Conservation (phyloP, 768 basidiomycete genomes). For the Dioszegia hungarica region DNA sequence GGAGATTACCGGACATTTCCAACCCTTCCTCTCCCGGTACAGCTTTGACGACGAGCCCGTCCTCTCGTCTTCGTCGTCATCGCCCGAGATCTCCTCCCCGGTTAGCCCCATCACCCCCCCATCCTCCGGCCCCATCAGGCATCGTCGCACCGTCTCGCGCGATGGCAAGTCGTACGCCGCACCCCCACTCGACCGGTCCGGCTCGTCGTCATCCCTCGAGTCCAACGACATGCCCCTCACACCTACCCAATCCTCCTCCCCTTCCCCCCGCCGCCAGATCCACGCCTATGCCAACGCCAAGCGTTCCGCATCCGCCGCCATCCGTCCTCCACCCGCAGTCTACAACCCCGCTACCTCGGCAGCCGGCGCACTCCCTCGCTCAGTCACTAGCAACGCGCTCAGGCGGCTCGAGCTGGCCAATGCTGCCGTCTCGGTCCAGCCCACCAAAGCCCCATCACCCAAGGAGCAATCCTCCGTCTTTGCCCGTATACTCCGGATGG, state of each 20-base stretch:
- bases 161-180: slow-evolving; percentile 32
- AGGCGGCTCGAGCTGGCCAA: not conserved
- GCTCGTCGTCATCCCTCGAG: slow-evolving; percentile 46
- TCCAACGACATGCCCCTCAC: slow-evolving; percentile 40
- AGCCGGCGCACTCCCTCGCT: slow-evolving; percentile 25
- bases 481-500: slow-evolving; percentile 7
- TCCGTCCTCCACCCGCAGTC: slow-evolving; percentile 28
- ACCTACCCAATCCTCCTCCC: slow-evolving; percentile 10
- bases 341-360: slow-evolving; percentile 29
- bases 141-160: slow-evolving; percentile 26
- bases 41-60: slow-evolving; percentile 14
- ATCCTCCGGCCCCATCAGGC: slow-evolving; percentile 20
- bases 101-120: slow-evolving; percentile 32
- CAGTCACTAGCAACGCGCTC: slow-evolving; percentile 13
- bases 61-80: slow-evolving; percentile 4
- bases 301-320: slow-evolving; percentile 24
- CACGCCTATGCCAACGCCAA: slow-evolving; percentile 6
- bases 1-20: slow-evolving; percentile 46
- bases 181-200: slow-evolving; percentile 47
- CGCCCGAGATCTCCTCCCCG: slow-evolving; percentile 32
- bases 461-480: slow-evolving; percentile 4
- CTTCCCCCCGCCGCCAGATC: slow-evolving; percentile 2
- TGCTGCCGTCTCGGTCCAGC: not conserved
- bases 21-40: slow-evolving; percentile 44
- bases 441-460: not conserved